Evolutionary conservation across 1,284 basidiomycete genomes (phyloP), one percentile per base, ranked within the genome.

Genomic region (Athelia sp.): DNA sequence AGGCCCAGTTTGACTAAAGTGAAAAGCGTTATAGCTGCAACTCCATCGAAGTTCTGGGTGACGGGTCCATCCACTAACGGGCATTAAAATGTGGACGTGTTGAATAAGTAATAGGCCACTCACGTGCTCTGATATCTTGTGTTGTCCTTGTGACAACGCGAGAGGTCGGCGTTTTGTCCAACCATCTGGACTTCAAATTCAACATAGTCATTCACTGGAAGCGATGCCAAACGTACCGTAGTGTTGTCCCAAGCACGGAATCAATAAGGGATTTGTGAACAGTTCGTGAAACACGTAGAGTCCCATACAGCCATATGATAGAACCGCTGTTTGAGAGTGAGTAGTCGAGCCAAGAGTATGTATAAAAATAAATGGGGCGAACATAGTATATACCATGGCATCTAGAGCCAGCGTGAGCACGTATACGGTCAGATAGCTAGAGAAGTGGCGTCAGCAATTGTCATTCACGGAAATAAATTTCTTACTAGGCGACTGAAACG

Each of bases 231-330:
- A 44, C 43, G 38, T 42, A 71, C 62, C 78, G 68, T 50, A 82
- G 62, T 6, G 78, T 81, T 0, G 82, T 76, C 2, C 75, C 75
- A 14, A 86, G 70, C 14, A 87, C 70, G 8, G 75, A 71, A 19
- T 73, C 61, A n/a, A 87, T 64, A 19, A 90, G 74, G 40, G 66
- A 64, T 38, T 66, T 58, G 57, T 89, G 87, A 8, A 89, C 74
- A 17, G 62, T 64, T 48, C 73, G 69, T 2, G 82, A 82, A 2
- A 85, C 85, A 40, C 72, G 68, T 45, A 82, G 62, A 17, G 64
- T 58, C n/a, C 70, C 67, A 47, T 54, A 73, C 50, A 19, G 52
- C 45, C 11, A 35, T 36, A 70, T 54, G 47, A 3, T 69, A 54
- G 44, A 70, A 64, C 6, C 62, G 60, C 76, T 62, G 58, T 67